Conservation (phyloP, 768 basidiomycete genomes). For the Russula sp. region DNA sequence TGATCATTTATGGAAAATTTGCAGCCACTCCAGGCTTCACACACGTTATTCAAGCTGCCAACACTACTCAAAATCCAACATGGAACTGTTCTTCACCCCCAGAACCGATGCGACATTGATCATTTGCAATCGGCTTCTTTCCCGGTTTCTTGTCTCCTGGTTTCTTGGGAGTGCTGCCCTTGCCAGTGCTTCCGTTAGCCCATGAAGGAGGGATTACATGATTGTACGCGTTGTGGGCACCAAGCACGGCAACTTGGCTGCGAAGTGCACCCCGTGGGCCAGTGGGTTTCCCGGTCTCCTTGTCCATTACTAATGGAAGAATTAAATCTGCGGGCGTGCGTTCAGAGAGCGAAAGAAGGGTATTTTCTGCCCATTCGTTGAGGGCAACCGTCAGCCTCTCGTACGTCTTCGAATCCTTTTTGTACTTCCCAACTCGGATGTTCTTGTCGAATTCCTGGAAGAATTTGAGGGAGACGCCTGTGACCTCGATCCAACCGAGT, state of each 20-base stretch:
- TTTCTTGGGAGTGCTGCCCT: background rate
- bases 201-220: constrained; percentile 14
- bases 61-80: background rate
- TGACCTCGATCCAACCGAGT: constrained; percentile 25
- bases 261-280: constrained; percentile 5
- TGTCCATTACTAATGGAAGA: background rate
- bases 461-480: background rate
- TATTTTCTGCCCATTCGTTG: too few species aligned
- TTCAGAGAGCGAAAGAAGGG: constrained; percentile 49
- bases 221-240: background rate
- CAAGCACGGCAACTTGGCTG: constrained; percentile 10
- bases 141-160: background rate
- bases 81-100: background rate
- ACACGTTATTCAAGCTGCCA: too few species aligned
- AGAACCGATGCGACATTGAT: too few species aligned
- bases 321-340: too few species aligned
- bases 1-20: background rate
- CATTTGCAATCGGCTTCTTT: background rate
- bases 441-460: too few species aligned
- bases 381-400: too few species aligned
- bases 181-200: background rate
- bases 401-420: background rate
- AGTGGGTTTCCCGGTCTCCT: background rate
- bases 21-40: too few species aligned
- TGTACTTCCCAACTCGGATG: too few species aligned